A percentile compares a stretch with the other conserved stretches of the same genome.
These are phyloP conservation scores for Chenopodium formosanum DNA, from an alignment of 148 eudicot species.

Conservation along the genomic window DNA sequence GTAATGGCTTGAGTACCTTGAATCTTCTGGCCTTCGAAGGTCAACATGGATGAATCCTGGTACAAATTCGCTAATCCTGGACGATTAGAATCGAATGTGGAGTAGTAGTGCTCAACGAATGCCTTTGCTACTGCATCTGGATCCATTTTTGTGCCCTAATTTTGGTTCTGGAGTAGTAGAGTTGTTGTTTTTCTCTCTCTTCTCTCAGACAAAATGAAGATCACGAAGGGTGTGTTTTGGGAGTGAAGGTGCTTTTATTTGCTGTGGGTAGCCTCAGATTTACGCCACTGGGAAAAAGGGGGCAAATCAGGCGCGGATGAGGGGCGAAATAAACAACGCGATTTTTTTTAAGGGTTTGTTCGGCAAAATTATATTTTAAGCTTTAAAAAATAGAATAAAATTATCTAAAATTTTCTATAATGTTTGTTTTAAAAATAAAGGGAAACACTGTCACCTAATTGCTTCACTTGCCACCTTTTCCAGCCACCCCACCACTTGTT, in stretches of 20 bases:
- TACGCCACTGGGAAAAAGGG: not conserved
- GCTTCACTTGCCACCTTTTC: too few relatives aligned
- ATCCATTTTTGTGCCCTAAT: constrained; percentile 32
- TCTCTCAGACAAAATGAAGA: not conserved
- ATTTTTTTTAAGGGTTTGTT: not conserved
- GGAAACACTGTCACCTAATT: too few relatives aligned
- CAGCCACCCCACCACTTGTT: too few relatives aligned
- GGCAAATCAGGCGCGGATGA: not conserved
- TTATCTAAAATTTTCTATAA: too few relatives aligned
- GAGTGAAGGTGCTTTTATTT: not conserved
- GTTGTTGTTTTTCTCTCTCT: not conserved
- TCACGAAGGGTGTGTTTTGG: not conserved
- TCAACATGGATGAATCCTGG: constrained; percentile 49
- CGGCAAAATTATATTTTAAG: not conserved
- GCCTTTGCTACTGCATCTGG: constrained; percentile 49
- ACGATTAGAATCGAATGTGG: constrained; percentile 50
- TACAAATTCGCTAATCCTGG: constrained; percentile 36
- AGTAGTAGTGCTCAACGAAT: constrained; percentile 57
- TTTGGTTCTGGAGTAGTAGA: not conserved
- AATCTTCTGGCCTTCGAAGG: constrained; percentile 57
- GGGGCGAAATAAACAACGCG: not conserved
- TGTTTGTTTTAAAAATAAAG: too few relatives aligned
- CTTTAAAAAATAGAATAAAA: too few relatives aligned
- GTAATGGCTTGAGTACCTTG: constrained; percentile 44
- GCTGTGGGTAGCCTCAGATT: constrained; percentile 13